phyloP scores from a whole-genome alignment of 1,139 yeast species.

The Taiozyma onychis region DNA sequence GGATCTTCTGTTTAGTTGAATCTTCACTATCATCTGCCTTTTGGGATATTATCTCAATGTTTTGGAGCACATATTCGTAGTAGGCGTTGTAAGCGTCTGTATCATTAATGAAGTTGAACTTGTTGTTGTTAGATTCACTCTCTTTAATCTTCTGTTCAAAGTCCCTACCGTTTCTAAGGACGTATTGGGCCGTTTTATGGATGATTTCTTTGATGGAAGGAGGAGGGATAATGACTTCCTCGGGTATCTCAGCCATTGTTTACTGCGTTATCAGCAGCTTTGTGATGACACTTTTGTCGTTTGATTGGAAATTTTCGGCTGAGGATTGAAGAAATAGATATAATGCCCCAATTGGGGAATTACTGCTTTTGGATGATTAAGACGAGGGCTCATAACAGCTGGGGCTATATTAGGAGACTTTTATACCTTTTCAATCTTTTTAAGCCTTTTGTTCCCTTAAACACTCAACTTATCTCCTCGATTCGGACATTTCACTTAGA shows the following conservation, averaged over 20 bases:
- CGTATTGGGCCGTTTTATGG: conserved; percentile 69
- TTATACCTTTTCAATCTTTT: no score
- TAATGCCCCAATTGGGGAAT: not conserved
- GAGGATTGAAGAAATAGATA: not conserved
- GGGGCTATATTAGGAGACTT: no score
- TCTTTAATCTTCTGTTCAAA: conserved; percentile 58
- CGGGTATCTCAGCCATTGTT: conserved; percentile 28
- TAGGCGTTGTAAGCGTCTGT: conserved; percentile 52
- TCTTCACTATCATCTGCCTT: conserved; percentile 6
- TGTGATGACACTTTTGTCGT: not conserved
- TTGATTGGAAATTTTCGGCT: not conserved
- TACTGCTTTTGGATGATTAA: not conserved
- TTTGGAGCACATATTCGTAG: conserved; percentile 40
- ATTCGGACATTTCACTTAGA: not conserved
- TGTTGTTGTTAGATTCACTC: conserved; percentile 41
- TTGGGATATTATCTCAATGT: conserved; percentile 11
- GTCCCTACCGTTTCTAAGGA: conserved; percentile 57
- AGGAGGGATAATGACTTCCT: conserved; percentile 50
- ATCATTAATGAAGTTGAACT: conserved; percentile 57
- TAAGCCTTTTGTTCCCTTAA: not conserved
- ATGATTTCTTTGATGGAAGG: conserved; percentile 51
- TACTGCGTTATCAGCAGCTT: not conserved
- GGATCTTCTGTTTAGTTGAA: conserved; percentile 2
- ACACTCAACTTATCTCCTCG: no score
- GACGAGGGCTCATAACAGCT: not conserved